Evolutionary conservation across 2,329 filamentous ascomycete species (phyloP).

Genomic region (Fusarium sp.): DNA sequence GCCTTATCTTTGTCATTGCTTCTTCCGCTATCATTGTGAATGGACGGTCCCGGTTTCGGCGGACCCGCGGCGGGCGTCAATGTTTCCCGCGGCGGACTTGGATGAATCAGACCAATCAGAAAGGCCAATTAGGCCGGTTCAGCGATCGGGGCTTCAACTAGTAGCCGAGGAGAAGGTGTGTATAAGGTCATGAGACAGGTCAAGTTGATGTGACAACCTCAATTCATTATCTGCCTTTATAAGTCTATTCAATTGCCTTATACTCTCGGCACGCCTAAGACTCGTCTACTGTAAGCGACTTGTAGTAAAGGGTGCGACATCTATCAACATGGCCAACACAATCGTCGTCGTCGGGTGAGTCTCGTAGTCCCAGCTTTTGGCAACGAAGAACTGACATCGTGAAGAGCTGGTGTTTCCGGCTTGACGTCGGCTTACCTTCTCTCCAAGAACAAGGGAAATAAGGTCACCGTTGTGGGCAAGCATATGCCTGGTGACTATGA

Average conservation of each 20-base stretch:
- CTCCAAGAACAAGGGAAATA: constrained; percentile 56
- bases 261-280: background rate
- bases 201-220: constrained; percentile 18
- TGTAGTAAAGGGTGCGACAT: background rate
- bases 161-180: constrained; percentile 10
- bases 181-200: constrained; percentile 8
- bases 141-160: constrained; percentile 32
- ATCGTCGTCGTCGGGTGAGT: constrained; percentile 52
- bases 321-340: constrained; percentile 45
- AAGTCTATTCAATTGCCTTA: background rate
- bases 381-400: constrained; percentile 2
- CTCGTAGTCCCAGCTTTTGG: background rate
- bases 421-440: constrained; percentile 63
- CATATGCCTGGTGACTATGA: constrained; percentile 96
- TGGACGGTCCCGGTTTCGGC: constrained; percentile 19
- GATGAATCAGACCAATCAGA: constrained; percentile 14
- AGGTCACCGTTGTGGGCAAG: constrained; percentile 79
- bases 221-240: background rate
- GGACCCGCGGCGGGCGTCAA: background rate
- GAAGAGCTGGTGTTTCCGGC: constrained; percentile 62
- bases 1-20: constrained; percentile 15
- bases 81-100: background rate
- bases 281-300: background rate
- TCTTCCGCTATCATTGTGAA: constrained; percentile 1
- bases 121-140: constrained; percentile 1